Evolutionary conservation across 1,139 yeast species (phyloP).

Genomic region (Magnusiomyces tetraspermus): DNA sequence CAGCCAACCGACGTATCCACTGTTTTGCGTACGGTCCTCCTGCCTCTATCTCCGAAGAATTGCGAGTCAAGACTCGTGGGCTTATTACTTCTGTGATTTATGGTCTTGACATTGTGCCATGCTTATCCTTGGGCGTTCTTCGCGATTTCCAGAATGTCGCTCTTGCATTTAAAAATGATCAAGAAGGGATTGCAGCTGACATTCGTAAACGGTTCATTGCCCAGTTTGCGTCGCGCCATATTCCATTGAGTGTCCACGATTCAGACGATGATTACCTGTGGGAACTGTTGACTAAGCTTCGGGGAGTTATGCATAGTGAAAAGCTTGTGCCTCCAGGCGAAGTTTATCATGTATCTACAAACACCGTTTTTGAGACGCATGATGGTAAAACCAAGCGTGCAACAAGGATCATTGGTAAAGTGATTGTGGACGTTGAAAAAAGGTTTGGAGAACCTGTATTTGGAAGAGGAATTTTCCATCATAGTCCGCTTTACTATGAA

Average conservation of each 20-base stretch:
- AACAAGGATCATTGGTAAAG: slow-evolving; percentile 26
- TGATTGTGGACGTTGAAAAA: slow-evolving; percentile 28
- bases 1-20: slow-evolving; percentile 27
- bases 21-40: slow-evolving; percentile 33
- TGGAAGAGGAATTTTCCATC: slow-evolving; percentile 32
- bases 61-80: slow-evolving; percentile 24
- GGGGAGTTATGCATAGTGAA: slow-evolving; percentile 28
- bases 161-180: slow-evolving; percentile 24
- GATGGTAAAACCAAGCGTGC: slow-evolving; percentile 28
- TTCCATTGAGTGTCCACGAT: slow-evolving; percentile 21
- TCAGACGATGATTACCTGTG: slow-evolving; percentile 28
- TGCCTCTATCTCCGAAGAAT: slow-evolving; percentile 26
- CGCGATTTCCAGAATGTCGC: slow-evolving; percentile 31
- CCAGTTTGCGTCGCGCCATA: slow-evolving; percentile 25
- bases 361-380: slow-evolving; percentile 26
- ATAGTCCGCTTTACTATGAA: slow-evolving; percentile 31
- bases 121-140: slow-evolving; percentile 30
- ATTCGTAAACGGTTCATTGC: slow-evolving; percentile 25
- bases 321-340: slow-evolving; percentile 32
- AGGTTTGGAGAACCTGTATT: slow-evolving; percentile 30
- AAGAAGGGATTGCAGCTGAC: slow-evolving; percentile 24
- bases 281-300: slow-evolving; percentile 25
- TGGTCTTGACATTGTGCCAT: slow-evolving; percentile 31
- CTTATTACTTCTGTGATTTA: slow-evolving; percentile 30
- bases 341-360: slow-evolving; percentile 27